A percentile compares a stretch with the other conserved stretches of the same genome.
Conservation (phyloP, 2,329 filamentous ascomycete genomes). For the Fusarium ambrosium region DNA sequence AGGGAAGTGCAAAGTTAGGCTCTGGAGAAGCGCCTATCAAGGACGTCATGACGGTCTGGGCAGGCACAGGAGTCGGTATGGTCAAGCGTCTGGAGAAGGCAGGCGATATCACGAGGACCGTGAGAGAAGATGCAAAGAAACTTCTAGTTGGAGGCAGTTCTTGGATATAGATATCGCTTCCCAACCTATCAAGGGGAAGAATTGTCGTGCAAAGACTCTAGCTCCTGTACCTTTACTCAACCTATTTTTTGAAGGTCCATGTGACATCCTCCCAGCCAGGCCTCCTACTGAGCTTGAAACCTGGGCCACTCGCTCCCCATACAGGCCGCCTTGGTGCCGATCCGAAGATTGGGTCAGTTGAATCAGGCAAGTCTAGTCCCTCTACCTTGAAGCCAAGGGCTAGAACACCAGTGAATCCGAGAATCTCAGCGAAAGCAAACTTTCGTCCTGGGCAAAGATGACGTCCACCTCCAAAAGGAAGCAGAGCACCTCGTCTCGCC, state of each 20-base stretch:
- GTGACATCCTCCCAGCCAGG: constrained; percentile 22
- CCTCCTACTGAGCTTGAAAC: constrained; percentile 7
- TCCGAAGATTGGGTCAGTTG: constrained; percentile 7
- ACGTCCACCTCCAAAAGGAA: constrained; percentile 51
- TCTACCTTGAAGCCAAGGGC: constrained; percentile 22
- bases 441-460: constrained; percentile 51
- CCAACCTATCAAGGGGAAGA: not conserved
- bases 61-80: not conserved
- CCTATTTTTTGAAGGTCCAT: not conserved
- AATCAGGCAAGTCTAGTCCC: constrained; percentile 30
- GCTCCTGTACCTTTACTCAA: not conserved
- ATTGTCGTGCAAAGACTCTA: not conserved
- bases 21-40: not conserved
- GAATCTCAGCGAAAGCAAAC: constrained; percentile 48
- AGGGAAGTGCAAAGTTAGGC: not conserved
- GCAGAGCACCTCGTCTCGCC: constrained; percentile 40
- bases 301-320: not conserved
- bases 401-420: constrained; percentile 22
- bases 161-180: not conserved
- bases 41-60: not conserved
- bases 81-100: not conserved
- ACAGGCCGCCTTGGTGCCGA: constrained; percentile 12
- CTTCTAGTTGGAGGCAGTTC: not conserved
- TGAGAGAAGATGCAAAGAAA: not conserved
- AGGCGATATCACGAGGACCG: not conserved